A percentile compares a stretch with the other conserved stretches of the same genome.
Conservation (phyloP, 2,329 filamentous ascomycete species). For the Aspergillus calidoustus region DNA sequence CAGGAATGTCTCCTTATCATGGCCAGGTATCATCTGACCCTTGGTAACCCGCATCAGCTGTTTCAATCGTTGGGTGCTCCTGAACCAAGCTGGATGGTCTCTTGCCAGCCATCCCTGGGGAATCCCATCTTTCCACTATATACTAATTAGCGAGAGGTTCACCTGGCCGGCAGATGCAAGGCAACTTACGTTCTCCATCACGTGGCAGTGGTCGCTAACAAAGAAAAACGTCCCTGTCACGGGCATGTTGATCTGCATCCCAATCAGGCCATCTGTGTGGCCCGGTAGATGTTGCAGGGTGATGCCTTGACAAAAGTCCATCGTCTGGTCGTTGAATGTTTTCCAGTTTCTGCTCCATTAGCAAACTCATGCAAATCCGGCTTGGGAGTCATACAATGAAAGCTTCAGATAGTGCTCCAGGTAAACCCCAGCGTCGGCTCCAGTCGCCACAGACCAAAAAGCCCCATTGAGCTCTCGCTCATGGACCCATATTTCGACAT, state of each 20-base stretch:
- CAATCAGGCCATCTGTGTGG: conserved; percentile 16
- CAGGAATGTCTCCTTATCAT: conserved; percentile 18
- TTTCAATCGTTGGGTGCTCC: conserved; percentile 20
- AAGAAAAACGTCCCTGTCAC: conserved; percentile 20
- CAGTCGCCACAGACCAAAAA: conserved; percentile 22
- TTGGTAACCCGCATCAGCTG: conserved; percentile 15
- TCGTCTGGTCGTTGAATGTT: conserved; percentile 15
- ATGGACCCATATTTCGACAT: conserved; percentile 22
- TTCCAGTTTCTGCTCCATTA: conserved; percentile 16
- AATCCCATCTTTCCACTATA: conserved; percentile 19
- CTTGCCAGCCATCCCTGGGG: conserved; percentile 22
- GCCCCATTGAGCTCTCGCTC: conserved; percentile 16
- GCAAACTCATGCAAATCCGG: neutral
- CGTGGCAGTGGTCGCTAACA: conserved; percentile 22
- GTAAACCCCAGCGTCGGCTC: conserved; percentile 19
- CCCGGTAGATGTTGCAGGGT: conserved; percentile 19
- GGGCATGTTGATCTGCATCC: conserved; percentile 22
- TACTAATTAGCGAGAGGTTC: neutral
- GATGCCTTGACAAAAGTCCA: conserved; percentile 23
- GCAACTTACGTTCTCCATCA: conserved; percentile 17
- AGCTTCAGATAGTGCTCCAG: conserved; percentile 17
- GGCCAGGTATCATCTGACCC: conserved; percentile 18
- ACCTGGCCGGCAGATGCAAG: neutral
- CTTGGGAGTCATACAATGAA: conserved; percentile 8
- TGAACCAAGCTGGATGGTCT: conserved; percentile 21